Base-by-base conservation (phyloP, 2,329 filamentous ascomycete species). In the Chalaropsis ovoidea region DNA sequence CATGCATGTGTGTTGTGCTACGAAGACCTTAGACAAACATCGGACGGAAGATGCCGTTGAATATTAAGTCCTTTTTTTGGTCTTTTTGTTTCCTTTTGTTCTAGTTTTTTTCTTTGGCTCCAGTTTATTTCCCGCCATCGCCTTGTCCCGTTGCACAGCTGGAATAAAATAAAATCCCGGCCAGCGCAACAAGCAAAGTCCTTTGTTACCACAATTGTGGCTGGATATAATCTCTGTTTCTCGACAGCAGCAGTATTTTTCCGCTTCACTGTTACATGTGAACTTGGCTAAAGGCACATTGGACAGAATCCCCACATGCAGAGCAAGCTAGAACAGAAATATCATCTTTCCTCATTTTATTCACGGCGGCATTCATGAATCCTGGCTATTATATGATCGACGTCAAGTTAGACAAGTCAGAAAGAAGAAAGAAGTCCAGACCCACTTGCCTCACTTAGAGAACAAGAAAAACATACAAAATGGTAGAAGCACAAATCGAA, bases 31-130 rank as follows among this genome's bases (percentile, higher is more conserved):
- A 19, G 61, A 62, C 41, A 47, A 62, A 62, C 41, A 49, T 62
- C 61, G 22, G 42, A 62, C 61, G 61, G 61, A 62, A 62, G 42
- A 31, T 62, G 31, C 61, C 42, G 45, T 62, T 35, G 42, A 62
- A 62, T 22, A 56, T 56, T 56, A 35, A 56, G 24, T n/a, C 52
- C 52, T 56, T 22, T 56, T 35, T 35, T 56, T 35, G 22, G 6
- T 8, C 15, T 56, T 35, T 31, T 52, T 22, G 13, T 52, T 22
- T 10, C 22, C 27, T 35, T 31, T 31, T 35, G 17, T 31, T 35
- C 52, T n/a, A 39, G 52, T 7, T n/a, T 24, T 35, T 35, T 35
- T 24, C 49, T 56, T 35, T 24, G 13, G 17, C 27, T 35, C 17
- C 13, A 35, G n/a, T 35, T 5, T 56, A 31, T 56, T 56, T 52